Evolutionary conservation across 352 stramenopile species (phyloP).

Genomic region (Globisporangium emineosum): DNA sequence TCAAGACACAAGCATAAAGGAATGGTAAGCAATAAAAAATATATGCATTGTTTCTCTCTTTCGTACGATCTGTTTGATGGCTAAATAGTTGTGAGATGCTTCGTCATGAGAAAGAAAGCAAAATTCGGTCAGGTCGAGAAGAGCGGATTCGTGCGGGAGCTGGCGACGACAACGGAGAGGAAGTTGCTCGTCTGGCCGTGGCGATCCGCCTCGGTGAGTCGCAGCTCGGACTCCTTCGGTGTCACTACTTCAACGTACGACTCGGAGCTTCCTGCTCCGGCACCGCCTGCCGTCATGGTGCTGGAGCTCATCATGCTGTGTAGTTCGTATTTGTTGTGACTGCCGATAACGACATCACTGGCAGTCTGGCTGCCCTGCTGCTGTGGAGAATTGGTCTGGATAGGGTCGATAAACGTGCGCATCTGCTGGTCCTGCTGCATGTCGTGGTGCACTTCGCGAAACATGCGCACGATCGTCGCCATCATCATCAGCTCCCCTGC

Average conservation of each 20-base stretch:
- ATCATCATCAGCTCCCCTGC: conserved; percentile 77
- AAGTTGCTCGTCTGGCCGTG: conserved; percentile 31
- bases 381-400: conserved; percentile 23
- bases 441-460: conserved; percentile 81
- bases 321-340: conserved; percentile 33
- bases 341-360: conserved; percentile 19
- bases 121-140: conserved; percentile 18
- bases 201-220: conserved; percentile 38
- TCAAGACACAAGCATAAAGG: conserved; percentile 5
- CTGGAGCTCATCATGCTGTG: conserved; percentile 6
- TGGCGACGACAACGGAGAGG: conserved; percentile 57
- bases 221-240: conserved; percentile 40
- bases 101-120: background rate
- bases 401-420: conserved; percentile 66
- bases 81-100: background rate
- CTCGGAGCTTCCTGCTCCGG: background rate
- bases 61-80: background rate
- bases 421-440: conserved; percentile 79
- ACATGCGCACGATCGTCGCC: conserved; percentile 79
- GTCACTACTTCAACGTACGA: conserved; percentile 40
- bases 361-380: conserved; percentile 17
- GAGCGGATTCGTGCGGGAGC: conserved; percentile 57
- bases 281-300: background rate
- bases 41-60: conserved; percentile 7
- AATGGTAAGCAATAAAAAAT: conserved; percentile 20